Evolutionary conservation across 495 filamentous ascomycete species (phyloP), one percentile per base, ranked within the genome.

Genomic region (Neurospora sp.): DNA sequence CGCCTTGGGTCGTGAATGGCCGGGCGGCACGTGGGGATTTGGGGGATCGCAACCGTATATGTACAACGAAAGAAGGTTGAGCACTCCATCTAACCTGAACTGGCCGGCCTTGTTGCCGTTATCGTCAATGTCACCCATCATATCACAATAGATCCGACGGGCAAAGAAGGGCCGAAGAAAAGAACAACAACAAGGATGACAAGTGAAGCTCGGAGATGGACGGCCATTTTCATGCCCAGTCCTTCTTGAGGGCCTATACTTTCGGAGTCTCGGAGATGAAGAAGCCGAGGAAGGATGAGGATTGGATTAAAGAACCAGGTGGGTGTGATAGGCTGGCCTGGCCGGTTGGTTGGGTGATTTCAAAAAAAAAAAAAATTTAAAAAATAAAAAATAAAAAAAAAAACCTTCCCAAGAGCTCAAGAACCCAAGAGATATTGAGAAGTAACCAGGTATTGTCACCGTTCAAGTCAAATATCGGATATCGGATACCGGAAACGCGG

Each of bases 21-120:
- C 9, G 14, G 14, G 5, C 14, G 14, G 53, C 53, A 65, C 14
- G 12, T 27, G 53, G 53, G 14, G 22, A 59, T 61, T 65, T 35
- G 27, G 27, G 27, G 14, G 16, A 16, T 6, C 53, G 35, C 31
- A 65, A 37, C 16, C 53, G 22, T 18, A 12, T 16, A 65, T 65
- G 53, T 65, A 27, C 27, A 37, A 65, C 53, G 53, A 40, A 40
- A 40, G 9, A 40, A 40, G 12, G 40, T 4, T 10, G 9, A 40
- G 39, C 39, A 40, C 10, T 12, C 10, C 3, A 10, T 40, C 40
- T 74, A 78, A 76, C 75, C 76, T 72, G 61, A 53, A 72, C 65
- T 70, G 71, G 38, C 61, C 70, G 69, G 38, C 42, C 27, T 31
- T 40, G 70, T 72, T 41, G 69, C 10, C 31, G 40, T 48, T 53